Evolutionary conservation across 805 yeast species (phyloP).

Genomic region (Wickerhamomyces bovis): DNA sequence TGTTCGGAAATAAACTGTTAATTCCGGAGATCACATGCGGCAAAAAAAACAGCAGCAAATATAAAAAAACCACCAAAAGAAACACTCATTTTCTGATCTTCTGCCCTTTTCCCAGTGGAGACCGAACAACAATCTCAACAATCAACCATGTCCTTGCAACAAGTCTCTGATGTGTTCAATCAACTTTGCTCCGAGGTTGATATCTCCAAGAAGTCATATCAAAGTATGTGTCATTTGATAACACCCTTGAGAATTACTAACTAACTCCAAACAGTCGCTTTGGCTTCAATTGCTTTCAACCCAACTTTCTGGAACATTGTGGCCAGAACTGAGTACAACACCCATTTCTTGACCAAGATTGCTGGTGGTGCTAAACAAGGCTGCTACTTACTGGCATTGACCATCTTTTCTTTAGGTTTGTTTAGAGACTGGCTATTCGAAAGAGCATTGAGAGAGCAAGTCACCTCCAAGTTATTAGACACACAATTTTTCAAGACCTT

Average conservation of each 20-base stretch:
- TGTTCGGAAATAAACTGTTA: background rate
- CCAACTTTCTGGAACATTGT: constrained; percentile 94
- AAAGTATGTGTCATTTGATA: constrained; percentile 11
- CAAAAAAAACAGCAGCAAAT: background rate
- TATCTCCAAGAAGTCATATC: constrained; percentile 15
- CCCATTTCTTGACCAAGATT: constrained; percentile 68
- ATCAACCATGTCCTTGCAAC: constrained; percentile 1
- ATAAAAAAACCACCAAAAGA: too few relatives aligned
- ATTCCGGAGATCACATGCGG: background rate
- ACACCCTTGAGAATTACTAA: background rate
- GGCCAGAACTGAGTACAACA: constrained; percentile 78
- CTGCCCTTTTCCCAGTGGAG: too few relatives aligned
- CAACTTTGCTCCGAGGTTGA: constrained; percentile 21
- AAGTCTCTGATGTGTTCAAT: constrained; percentile 14
- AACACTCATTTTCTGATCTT: background rate
- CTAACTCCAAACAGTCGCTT: constrained; percentile 31
- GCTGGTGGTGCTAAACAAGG: constrained; percentile 67
- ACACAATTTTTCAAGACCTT: constrained; percentile 34
- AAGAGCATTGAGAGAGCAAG: constrained; percentile 65
- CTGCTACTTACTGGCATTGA: constrained; percentile 76
- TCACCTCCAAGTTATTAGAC: constrained; percentile 50
- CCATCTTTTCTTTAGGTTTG: constrained; percentile 83
- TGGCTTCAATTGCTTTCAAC: constrained; percentile 75
- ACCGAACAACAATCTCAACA: background rate
- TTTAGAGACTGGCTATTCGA: constrained; percentile 73